These are phyloP conservation scores for Astrephomene gubernaculifera DNA, from an alignment of 139 green algal species.

Conservation along the genomic window DNA sequence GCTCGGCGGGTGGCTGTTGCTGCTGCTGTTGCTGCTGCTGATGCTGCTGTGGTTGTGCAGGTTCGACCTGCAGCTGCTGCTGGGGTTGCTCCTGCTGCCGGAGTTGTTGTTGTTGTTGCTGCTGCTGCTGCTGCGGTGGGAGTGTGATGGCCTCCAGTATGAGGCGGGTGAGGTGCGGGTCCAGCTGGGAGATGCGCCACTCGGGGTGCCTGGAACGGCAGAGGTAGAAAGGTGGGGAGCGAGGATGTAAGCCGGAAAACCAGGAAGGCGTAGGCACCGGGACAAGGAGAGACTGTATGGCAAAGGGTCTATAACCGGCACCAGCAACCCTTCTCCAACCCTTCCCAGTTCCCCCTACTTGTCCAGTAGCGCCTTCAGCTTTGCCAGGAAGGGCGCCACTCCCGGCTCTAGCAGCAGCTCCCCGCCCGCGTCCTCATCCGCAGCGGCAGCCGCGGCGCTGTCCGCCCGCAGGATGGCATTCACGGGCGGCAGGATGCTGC, in stretches of 20 bases:
- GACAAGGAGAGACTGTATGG: too few species aligned
- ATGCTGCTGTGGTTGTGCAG: background rate
- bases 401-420: constrained; percentile 22
- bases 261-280: too few species aligned
- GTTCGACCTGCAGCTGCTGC: background rate
- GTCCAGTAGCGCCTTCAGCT: constrained; percentile 35
- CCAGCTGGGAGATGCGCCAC: constrained; percentile 37
- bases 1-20: background rate
- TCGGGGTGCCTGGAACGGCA: constrained; percentile 27
- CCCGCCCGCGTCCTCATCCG: background rate
- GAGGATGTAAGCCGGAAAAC: too few species aligned
- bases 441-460: background rate
- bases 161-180: background rate
- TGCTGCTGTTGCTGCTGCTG: background rate
- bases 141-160: background rate
- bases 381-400: constrained; percentile 34
- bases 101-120: background rate
- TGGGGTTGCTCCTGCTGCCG: background rate
- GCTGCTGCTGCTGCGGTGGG: constrained; percentile 10
- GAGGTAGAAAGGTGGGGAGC: too few species aligned
- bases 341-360: background rate
- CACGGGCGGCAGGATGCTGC: constrained; percentile 30
- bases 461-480: constrained; percentile 11
- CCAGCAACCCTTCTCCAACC: too few species aligned
- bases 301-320: too few species aligned